A percentile compares a stretch with the other conserved stretches of the same genome.
phyloP scores from a whole-genome alignment of 169 alveolate species.

The Condylostoma magnum region DNA sequence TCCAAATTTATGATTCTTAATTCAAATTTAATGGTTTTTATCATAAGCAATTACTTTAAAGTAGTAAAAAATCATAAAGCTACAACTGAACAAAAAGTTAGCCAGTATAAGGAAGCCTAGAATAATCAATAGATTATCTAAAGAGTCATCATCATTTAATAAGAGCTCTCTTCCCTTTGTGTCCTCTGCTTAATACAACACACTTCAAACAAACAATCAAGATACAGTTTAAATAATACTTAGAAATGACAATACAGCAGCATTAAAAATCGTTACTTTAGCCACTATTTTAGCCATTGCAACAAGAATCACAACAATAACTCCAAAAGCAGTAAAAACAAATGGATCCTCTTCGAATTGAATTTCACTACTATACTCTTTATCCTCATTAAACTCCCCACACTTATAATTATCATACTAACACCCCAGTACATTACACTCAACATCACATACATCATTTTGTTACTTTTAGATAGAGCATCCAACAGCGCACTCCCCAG shows the following conservation, averaged over 20 bases:
- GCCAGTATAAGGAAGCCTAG: background rate
- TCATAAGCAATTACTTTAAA: background rate
- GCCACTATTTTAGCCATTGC: conserved; percentile 5
- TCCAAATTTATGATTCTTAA: background rate
- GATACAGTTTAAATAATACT: too few species aligned
- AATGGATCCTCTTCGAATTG: background rate
- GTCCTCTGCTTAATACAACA: too few species aligned
- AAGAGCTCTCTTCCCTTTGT: too few species aligned
- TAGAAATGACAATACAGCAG: too few species aligned
- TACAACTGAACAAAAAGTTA: background rate
- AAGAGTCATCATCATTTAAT: too few species aligned
- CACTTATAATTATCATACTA: conserved; percentile 10
- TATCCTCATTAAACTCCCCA: too few species aligned
- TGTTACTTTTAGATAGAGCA: background rate
- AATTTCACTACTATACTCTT: background rate
- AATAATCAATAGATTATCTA: too few species aligned
- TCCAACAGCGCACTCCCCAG: background rate
- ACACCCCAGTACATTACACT: conserved; percentile 1
- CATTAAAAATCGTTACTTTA: too few species aligned
- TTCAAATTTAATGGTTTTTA: background rate
- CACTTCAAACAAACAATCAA: too few species aligned
- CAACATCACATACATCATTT: conserved; percentile 4
- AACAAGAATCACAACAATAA: background rate
- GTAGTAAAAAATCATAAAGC: background rate
- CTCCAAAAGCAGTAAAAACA: background rate